phyloP scores from a whole-genome alignment of 768 basidiomycete species.

The Hericium erinaceus region DNA sequence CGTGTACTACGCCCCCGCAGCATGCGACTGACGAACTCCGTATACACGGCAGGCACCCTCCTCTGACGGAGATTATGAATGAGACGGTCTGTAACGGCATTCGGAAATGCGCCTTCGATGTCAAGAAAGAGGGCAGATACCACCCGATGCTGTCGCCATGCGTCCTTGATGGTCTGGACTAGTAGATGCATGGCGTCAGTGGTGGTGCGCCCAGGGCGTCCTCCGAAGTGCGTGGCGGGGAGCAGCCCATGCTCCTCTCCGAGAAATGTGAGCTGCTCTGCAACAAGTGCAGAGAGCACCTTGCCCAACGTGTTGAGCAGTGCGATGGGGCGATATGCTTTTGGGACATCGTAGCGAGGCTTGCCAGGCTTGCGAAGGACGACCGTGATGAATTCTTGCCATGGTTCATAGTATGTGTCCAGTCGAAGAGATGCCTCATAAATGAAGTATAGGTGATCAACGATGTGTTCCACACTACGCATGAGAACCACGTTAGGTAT shows the following conservation, averaged over 20 bases:
- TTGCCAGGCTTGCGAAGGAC: conserved; percentile 15
- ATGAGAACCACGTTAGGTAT: conserved; percentile 26
- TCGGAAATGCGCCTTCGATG: conserved; percentile 35
- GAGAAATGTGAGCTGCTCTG: not conserved
- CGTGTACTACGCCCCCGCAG: conserved; percentile 5
- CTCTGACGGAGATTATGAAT: conserved; percentile 23
- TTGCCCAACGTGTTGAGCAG: conserved; percentile 13
- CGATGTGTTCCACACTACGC: conserved; percentile 16
- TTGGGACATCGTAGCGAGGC: conserved; percentile 10
- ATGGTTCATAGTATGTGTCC: not conserved
- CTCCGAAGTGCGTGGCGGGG: not conserved
- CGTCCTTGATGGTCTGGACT: conserved; percentile 2
- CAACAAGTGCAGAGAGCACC: conserved; percentile 7
- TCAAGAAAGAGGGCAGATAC: conserved; percentile 31
- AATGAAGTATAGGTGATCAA: conserved; percentile 18
- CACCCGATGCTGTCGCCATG: conserved; percentile 25
- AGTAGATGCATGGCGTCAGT: conserved; percentile 4
- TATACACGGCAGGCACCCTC: conserved; percentile 19
- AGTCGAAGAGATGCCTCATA: conserved; percentile 9
- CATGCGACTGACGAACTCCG: conserved; percentile 9
- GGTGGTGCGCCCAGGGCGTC: not conserved
- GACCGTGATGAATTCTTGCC: conserved; percentile 7
- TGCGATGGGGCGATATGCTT: conserved; percentile 16
- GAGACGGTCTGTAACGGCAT: conserved; percentile 22
- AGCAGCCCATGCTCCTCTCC: not conserved